A percentile compares a stretch with the other conserved stretches of the same genome.
phyloP scores from a whole-genome alignment of 805 yeast species.

The Yarrowia divulgata region DNA sequence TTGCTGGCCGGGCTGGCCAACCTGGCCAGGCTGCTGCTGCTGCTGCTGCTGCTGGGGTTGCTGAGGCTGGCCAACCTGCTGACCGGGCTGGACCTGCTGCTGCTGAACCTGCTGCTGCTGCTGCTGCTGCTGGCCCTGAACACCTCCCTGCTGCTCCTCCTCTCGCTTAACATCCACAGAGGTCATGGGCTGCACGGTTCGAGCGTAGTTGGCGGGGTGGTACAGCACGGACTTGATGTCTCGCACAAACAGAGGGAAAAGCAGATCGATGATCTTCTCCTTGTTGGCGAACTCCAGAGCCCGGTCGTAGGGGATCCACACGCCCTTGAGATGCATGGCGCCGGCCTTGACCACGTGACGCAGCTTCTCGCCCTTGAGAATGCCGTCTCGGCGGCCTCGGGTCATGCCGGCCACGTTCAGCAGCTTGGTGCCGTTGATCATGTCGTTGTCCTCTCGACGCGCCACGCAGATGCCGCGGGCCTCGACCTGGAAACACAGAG shows the following conservation, averaged over 20 bases:
- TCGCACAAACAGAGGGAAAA: constrained; percentile 74
- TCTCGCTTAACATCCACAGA: constrained; percentile 48
- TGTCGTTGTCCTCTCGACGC: constrained; percentile 82
- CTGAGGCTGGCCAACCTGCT: constrained; percentile 38
- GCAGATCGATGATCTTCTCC: constrained; percentile 72
- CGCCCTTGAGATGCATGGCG: constrained; percentile 87
- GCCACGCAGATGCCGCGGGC: constrained; percentile 82
- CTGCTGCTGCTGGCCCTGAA: constrained; percentile 40
- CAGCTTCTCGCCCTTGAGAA: constrained; percentile 75
- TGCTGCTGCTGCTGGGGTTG: constrained; percentile 40
- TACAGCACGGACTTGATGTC: constrained; percentile 58
- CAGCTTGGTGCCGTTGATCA: constrained; percentile 85
- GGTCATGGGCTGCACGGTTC: constrained; percentile 49
- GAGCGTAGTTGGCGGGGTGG: constrained; percentile 48
- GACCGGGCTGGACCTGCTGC: constrained; percentile 39
- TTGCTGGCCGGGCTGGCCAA: constrained; percentile 29
- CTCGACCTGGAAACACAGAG: constrained; percentile 84
- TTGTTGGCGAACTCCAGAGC: constrained; percentile 82
- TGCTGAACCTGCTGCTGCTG: constrained; percentile 37
- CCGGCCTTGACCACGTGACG: constrained; percentile 86
- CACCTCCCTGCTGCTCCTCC: constrained; percentile 35
- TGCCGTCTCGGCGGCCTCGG: constrained; percentile 85
- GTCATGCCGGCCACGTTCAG: constrained; percentile 87
- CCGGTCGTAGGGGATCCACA: constrained; percentile 87
- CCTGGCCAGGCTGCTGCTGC: constrained; percentile 29